A percentile compares a stretch with the other conserved stretches of the same genome.
phyloP scores from a whole-genome alignment of 2,329 filamentous ascomycete genomes.

The Aspergillus intermedius region DNA sequence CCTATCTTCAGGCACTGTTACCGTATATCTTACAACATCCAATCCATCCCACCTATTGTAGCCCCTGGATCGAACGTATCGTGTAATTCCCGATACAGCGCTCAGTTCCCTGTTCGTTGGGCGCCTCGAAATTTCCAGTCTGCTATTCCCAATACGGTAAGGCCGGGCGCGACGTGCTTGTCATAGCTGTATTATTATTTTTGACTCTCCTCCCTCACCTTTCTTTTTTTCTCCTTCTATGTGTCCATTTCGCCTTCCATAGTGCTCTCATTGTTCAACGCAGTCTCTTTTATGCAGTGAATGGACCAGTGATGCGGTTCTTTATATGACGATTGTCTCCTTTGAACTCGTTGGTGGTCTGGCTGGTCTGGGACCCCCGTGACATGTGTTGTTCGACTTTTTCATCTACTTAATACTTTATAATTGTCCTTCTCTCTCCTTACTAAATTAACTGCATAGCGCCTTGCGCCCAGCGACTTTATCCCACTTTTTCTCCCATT shows the following conservation, averaged over 20 bases:
- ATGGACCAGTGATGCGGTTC: neutral
- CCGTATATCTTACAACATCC: neutral
- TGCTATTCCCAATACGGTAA: neutral
- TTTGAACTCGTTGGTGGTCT: neutral
- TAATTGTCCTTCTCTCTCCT: neutral
- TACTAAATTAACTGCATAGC: slow-evolving; percentile 2
- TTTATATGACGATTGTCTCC: neutral
- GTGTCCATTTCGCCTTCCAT: neutral
- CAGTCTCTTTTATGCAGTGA: neutral
- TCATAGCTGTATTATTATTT: neutral
- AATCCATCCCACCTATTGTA: too few relatives aligned
- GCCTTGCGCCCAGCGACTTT: neutral
- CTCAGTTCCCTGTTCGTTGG: neutral
- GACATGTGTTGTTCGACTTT: neutral
- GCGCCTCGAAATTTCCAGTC: neutral
- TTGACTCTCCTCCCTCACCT: neutral
- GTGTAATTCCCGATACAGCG: neutral
- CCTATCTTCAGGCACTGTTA: neutral
- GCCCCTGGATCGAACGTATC: too few relatives aligned
- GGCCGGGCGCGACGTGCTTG: slow-evolving; percentile 2
- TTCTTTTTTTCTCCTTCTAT: neutral
- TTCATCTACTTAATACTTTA: neutral
- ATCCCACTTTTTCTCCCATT: slow-evolving; percentile 3
- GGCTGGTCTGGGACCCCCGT: neutral
- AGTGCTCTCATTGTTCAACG: neutral